Evolutionary conservation across 306 rosid species (phyloP).

Genomic region (Begonia peltatifolia): DNA sequence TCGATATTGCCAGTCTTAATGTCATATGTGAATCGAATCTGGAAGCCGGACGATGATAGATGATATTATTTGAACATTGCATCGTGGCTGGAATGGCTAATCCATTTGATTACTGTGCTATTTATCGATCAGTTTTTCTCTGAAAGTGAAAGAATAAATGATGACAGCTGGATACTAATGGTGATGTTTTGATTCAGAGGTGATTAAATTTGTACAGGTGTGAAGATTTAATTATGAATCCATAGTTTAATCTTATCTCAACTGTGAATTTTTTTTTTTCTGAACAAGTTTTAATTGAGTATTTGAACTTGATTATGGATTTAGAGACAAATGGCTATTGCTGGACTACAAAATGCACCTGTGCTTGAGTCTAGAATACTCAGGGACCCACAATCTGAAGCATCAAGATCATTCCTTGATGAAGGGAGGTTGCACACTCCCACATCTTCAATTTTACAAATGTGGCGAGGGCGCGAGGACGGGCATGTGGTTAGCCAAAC

Average conservation of each 20-base stretch:
- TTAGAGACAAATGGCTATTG: constrained; percentile 59
- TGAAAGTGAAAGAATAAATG: constrained; percentile 3
- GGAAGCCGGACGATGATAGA: no score
- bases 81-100: no score
- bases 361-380: constrained; percentile 59
- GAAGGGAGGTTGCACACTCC: constrained; percentile 49
- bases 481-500: constrained; percentile 51
- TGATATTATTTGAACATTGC: no score
- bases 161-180: not conserved
- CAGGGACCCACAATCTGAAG: constrained; percentile 53
- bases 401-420: constrained; percentile 36
- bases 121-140: constrained; percentile 3
- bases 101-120: not conserved
- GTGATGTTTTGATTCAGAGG: constrained; percentile 10
- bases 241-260: constrained; percentile 14
- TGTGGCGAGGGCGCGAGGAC: constrained; percentile 88
- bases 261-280: constrained; percentile 20
- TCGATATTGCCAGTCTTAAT: not conserved
- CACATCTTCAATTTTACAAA: constrained; percentile 50
- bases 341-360: constrained; percentile 64
- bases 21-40: no score
- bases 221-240: constrained; percentile 25
- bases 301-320: constrained; percentile 18
- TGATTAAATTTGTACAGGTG: constrained; percentile 12
- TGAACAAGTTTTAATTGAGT: constrained; percentile 35